Base-by-base conservation (phyloP, 345 rosid species). In the Geranium brycei region DNA sequence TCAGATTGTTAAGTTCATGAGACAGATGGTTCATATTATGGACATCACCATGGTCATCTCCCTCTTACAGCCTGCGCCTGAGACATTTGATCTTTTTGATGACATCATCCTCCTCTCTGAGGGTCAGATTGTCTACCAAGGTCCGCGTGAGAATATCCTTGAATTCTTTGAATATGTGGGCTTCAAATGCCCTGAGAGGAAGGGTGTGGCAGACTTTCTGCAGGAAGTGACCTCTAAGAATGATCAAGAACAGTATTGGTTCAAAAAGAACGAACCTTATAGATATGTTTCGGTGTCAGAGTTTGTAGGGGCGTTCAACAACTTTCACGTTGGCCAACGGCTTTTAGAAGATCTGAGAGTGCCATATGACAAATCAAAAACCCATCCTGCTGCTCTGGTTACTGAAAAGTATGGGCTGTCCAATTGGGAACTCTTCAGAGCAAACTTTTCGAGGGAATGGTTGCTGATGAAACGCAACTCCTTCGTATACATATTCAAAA, bases 11-110 rank as follows among this genome's bases (percentile, higher is more conserved):
- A 68, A 74, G 61, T 82, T 68, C 71, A 58, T 82, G 75, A 76
- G 78, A 66, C 80, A 82, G 62, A 71, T 77, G 76, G 83, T 70
- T 32, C 86, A 79, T 72, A 69, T 77, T 61, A 67, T 76, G 75
- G 78, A 79, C 63, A 67, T 71, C 12, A 75, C 79, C 23, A 74
- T 74, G 73, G 69, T 79, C 58, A 73, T 79, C 60, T 75, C 83
- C 40, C 82, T 82, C 67, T 70, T 82, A 59, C 86, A 82, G 47
- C 83, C 86, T 17, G 75, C 86, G 3, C 83, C 86, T 0, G 86
- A 82, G 70, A 77, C 83, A 7, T 82, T 59, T 11, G 69, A 77
- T 12, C 81, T 79, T 57, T 82, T 82, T 14, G 83, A 82, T 31
- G 83, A 82, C 47, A 68, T 79, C 19, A 73, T 82, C 62, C 68